A percentile compares a stretch with the other conserved stretches of the same genome.
Conservation (phyloP, 1,284 basidiomycete genomes). For the Heliocybe sulcata region DNA sequence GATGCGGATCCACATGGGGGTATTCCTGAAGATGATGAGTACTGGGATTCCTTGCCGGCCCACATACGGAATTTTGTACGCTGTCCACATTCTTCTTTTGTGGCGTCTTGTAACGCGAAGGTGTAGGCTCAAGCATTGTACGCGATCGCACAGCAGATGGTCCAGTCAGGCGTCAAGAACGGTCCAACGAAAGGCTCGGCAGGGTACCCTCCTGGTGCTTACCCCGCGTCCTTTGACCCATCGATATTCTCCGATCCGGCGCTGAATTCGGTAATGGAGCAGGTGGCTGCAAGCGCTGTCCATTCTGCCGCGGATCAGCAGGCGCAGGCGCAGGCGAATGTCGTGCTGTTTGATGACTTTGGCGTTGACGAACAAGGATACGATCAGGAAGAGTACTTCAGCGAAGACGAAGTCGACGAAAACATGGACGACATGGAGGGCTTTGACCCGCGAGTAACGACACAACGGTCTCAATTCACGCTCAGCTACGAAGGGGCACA, state of each 20-base stretch:
- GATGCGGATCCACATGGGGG: conserved; percentile 33
- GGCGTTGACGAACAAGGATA: conserved; percentile 35
- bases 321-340: conserved; percentile 28
- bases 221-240: conserved; percentile 36
- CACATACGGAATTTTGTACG: conserved; percentile 48
- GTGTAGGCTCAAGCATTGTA: conserved; percentile 53
- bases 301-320: conserved; percentile 24
- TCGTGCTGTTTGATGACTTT: conserved; percentile 36
- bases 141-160: conserved; percentile 61
- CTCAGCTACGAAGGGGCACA: conserved; percentile 27
- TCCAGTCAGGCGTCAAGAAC: conserved; percentile 39
- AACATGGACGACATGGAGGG: conserved; percentile 36
- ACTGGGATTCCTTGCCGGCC: conserved; percentile 44
- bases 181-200: conserved; percentile 23
- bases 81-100: conserved; percentile 20
- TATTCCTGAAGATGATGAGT: conserved; percentile 35
- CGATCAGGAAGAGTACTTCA: conserved; percentile 36
- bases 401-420: conserved; percentile 38
- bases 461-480: conserved; percentile 29
- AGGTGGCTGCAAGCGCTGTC: conserved; percentile 35
- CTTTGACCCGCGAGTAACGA: conserved; percentile 16
- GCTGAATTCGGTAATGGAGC: conserved; percentile 44
- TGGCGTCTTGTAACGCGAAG: conserved; percentile 22
- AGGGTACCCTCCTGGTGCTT: conserved; percentile 23
- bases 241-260: conserved; percentile 48